phyloP scores from a whole-genome alignment of 2,329 filamentous ascomycete genomes.

The Beauveria rudraprayagi region DNA sequence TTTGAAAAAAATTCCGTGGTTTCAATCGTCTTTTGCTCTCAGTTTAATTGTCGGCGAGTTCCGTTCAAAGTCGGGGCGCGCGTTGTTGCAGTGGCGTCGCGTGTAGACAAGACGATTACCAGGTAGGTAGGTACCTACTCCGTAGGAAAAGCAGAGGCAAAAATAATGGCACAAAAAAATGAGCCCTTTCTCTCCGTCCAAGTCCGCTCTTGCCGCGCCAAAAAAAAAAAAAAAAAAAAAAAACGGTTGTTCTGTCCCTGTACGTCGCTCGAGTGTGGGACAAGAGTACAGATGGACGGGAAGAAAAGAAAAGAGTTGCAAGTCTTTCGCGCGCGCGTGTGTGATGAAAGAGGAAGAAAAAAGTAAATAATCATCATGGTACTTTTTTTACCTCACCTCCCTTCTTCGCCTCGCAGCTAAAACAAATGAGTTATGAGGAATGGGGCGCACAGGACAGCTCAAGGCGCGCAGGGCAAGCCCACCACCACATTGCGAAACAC shows the following conservation, averaged over 20 bases:
- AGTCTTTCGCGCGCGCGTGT: background rate
- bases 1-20: too few species aligned
- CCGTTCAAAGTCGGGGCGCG: background rate
- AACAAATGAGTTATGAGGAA: background rate
- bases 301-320: background rate
- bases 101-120: too few species aligned
- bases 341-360: slow-evolving; percentile 1
- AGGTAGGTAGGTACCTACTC: too few species aligned
- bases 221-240: background rate
- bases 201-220: background rate
- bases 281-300: background rate
- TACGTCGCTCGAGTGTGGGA: background rate
- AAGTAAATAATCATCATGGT: background rate
- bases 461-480: background rate
- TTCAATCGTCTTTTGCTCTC: too few species aligned
- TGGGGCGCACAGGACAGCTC: background rate
- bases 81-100: background rate
- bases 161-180: background rate
- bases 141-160: background rate
- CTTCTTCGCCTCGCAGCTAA: background rate
- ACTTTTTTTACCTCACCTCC: background rate
- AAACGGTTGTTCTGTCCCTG: background rate
- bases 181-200: background rate
- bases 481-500: background rate
- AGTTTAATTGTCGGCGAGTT: too few species aligned